These are phyloP conservation scores for Craspedostauros australis DNA, from an alignment of 108 stramenopile species.

Conservation along the genomic window DNA sequence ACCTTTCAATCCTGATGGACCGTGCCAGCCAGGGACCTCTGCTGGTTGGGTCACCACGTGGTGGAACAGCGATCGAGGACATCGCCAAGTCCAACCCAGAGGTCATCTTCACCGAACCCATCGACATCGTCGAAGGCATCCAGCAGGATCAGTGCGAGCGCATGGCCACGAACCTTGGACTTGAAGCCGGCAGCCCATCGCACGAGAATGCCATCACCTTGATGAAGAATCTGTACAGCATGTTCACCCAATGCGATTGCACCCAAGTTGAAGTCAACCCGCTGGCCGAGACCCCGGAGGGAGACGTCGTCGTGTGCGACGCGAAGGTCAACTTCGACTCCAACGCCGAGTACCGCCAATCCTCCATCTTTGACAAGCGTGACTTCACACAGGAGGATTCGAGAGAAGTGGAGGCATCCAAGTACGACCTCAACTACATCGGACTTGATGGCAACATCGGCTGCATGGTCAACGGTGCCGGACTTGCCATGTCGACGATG, in stretches of 20 bases:
- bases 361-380: constrained; percentile 59
- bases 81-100: constrained; percentile 66
- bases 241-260: constrained; percentile 77
- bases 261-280: constrained; percentile 94
- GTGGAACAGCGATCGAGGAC: constrained; percentile 85
- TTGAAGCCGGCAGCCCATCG: constrained; percentile 22
- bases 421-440: constrained; percentile 93
- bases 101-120: constrained; percentile 67
- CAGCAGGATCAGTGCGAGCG: constrained; percentile 49
- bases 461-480: constrained; percentile 98
- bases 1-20: constrained; percentile 83
- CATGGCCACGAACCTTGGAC: constrained; percentile 48
- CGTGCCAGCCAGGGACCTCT: constrained; percentile 75
- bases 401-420: constrained; percentile 75
- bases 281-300: constrained; percentile 70
- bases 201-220: constrained; percentile 44
- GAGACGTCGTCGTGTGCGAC: constrained; percentile 70
- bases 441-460: constrained; percentile 96
- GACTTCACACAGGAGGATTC: constrained; percentile 85
- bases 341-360: constrained; percentile 82
- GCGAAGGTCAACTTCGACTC: constrained; percentile 94
- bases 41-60: constrained; percentile 62
- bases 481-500: constrained; percentile 95
- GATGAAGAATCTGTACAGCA: constrained; percentile 72
- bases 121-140: constrained; percentile 77